Base-by-base conservation (phyloP, 2,329 filamentous ascomycete genomes). In the Fusarium pseudonygamai region DNA sequence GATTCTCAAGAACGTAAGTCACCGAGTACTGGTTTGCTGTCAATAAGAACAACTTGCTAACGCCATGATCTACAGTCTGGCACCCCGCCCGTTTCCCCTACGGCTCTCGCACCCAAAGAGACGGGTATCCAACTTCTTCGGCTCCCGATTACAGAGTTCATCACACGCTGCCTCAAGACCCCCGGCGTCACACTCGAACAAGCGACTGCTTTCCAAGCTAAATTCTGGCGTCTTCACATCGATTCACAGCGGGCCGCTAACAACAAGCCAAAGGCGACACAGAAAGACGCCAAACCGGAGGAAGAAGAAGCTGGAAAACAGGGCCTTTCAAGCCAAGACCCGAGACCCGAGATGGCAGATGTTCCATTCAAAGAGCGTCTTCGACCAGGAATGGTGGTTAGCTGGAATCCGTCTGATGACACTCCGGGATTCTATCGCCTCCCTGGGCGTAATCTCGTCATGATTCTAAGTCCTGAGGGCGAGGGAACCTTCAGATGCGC, bases 141-240 rank as follows among this genome's bases (percentile, higher is more conserved):
- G 7, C 81, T 86, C 3, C 80, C 83, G 0, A 68, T 72, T 26
- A 77, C 78, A 6, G 84, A 85, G 43, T 85, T 86, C 40, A 77
- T 83, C 36, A 73, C 75, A 16, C 83, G 84, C 2, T 85, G 84
- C 64, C 77, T 83, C 52, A 80, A 83, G 65, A 83, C 81, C 9
- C 73, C 76, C 0, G 79, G 77, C 1, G 80, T 84, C 7, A 80
- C 74, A 0, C 40, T 63, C 1, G 80, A 85, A 52, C 83, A 85
- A 57, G 84, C 85, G 16, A 78, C 76, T 7, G 82, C 83, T 8
- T 84, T 86, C 57, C 80, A 82, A 20, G 67, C 77, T 28, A 86
- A 85, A 64, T 75, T 86, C 2, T 86, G 84, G 84, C 77, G 78
- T 24, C 64, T 84, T 43, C 84, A 85, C 50, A 74, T 85, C 15